Evolutionary conservation across 441 rosid genomes (phyloP).

Genomic region (Populus trichocarpa): DNA sequence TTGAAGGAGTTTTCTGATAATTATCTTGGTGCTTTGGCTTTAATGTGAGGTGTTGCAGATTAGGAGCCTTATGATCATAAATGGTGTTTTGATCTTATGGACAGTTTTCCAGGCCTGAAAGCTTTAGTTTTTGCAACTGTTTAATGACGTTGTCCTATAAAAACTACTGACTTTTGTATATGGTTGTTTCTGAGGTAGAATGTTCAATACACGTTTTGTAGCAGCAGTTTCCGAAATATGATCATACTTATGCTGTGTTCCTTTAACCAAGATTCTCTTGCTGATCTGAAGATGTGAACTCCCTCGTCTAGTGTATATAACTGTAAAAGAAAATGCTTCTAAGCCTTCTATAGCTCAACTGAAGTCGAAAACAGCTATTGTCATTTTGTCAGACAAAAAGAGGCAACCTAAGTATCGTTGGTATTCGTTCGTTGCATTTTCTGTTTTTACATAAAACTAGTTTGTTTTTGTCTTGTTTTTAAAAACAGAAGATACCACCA

Average conservation of each 20-base stretch:
- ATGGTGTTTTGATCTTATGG: constrained; percentile 4
- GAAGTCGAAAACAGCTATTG: not conserved
- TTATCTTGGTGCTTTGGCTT: constrained; percentile 4
- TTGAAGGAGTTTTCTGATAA: constrained; percentile 7
- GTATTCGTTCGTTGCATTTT: not conserved
- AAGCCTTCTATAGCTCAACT: not conserved
- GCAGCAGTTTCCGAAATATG: not conserved
- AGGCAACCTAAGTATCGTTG: not conserved
- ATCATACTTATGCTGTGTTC: not conserved
- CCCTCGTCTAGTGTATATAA: not conserved
- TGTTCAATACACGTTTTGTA: constrained; percentile 11
- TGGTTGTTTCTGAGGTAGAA: not conserved
- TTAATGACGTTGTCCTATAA: constrained; percentile 17
- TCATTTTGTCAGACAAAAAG: not conserved
- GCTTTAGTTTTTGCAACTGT: constrained; percentile 2
- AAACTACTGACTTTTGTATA: constrained; percentile 17
- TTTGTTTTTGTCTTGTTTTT: too few species aligned
- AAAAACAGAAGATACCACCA: not conserved
- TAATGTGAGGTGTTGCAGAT: constrained; percentile 4
- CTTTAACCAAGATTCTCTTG: not conserved
- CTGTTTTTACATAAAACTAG: not conserved
- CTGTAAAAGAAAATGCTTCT: not conserved
- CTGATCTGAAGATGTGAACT: not conserved
- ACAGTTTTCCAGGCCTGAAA: constrained; percentile 1
- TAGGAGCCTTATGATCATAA: constrained; percentile 8